These are phyloP conservation scores for Theileria parva DNA, from an alignment of 169 alveolate species.

Conservation along the genomic window DNA sequence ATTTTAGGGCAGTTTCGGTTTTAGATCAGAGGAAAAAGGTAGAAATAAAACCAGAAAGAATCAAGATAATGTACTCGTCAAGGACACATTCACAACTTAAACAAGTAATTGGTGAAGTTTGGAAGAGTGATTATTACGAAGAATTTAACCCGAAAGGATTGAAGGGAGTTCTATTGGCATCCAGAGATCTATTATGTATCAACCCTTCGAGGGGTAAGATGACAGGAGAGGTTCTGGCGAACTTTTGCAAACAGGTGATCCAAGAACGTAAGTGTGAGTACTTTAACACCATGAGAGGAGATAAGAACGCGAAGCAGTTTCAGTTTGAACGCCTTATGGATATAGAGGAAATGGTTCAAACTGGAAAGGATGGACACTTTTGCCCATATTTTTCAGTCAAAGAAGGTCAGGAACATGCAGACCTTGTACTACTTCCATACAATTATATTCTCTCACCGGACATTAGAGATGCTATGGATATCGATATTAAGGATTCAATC, in stretches of 20 bases:
- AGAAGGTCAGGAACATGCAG: conserved; percentile 81
- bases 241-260: conserved; percentile 75
- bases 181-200: conserved; percentile 88
- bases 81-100: conserved; percentile 92
- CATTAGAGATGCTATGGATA: conserved; percentile 77
- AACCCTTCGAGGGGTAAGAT: conserved; percentile 75
- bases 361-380: conserved; percentile 70
- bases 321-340: conserved; percentile 82
- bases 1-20: conserved; percentile 37
- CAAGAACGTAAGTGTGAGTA: conserved; percentile 77
- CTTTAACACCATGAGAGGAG: conserved; percentile 74
- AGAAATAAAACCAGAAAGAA: conserved; percentile 23
- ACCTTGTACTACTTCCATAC: conserved; percentile 89
- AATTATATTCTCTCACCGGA: conserved; percentile 86
- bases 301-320: conserved; percentile 57
- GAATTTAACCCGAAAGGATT: conserved; percentile 80
- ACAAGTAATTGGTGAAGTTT: conserved; percentile 88
- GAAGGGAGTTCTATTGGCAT: conserved; percentile 83
- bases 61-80: conserved; percentile 87
- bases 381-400: conserved; percentile 91
- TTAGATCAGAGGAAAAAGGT: conserved; percentile 23
- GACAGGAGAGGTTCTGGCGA: conserved; percentile 77
- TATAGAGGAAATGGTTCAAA: conserved; percentile 83
- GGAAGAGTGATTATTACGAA: conserved; percentile 68
- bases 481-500: conserved; percentile 79